Conservation (phyloP, 2,329 filamentous ascomycete genomes). For the Aspergillus oerlinghausenensis region DNA sequence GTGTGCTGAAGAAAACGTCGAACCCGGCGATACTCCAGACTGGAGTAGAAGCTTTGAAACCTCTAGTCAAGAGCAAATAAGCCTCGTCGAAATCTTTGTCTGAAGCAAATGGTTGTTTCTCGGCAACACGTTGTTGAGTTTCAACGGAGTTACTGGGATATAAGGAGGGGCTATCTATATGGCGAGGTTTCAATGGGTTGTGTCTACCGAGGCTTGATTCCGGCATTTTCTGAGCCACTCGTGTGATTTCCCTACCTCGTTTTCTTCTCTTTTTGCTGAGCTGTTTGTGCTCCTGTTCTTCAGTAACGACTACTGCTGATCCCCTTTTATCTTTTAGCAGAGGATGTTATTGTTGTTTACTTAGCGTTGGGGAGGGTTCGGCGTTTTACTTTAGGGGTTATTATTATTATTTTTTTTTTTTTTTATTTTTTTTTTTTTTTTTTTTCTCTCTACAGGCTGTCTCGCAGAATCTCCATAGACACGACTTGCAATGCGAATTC, state of each 20-base stretch:
- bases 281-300: neutral
- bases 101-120: slow-evolving; percentile 3
- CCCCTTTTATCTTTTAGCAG: neutral
- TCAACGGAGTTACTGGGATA: neutral
- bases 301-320: neutral
- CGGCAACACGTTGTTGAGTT: neutral
- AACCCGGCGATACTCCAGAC: slow-evolving; percentile 66
- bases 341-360: neutral
- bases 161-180: neutral
- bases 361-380: neutral
- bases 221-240: neutral
- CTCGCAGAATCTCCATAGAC: neutral
- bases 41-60: slow-evolving; percentile 68
- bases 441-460: neutral
- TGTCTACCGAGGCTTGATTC: neutral
- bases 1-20: slow-evolving; percentile 64
- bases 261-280: neutral
- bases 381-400: neutral
- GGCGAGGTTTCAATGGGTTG: neutral
- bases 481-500: neutral
- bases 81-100: slow-evolving; percentile 3
- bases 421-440: too few species aligned
- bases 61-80: slow-evolving; percentile 46
- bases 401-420: too few species aligned
- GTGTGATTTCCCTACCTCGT: neutral